Evolutionary conservation across 2,329 filamentous ascomycete genomes (phyloP).

Genomic region (Neonectria neomacrospora): DNA sequence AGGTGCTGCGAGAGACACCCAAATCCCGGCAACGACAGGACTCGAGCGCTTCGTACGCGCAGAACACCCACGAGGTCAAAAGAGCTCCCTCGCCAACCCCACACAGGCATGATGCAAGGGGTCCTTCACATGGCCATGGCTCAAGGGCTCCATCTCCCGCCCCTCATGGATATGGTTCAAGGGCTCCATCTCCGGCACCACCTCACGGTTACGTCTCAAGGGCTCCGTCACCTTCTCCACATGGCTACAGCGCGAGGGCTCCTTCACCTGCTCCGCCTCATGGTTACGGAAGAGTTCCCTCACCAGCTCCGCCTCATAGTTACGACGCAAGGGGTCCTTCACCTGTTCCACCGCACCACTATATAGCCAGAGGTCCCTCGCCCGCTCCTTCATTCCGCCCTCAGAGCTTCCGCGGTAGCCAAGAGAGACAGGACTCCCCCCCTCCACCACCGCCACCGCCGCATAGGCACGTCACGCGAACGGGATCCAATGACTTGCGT

Average conservation of each 20-base stretch:
- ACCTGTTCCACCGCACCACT: constrained; percentile 42
- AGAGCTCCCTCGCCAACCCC: constrained; percentile 49
- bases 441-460: constrained; percentile 87
- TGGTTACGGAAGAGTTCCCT: constrained; percentile 43
- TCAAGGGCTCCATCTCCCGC: constrained; percentile 46
- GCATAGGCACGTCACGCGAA: constrained; percentile 72
- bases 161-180: constrained; percentile 44
- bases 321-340: constrained; percentile 48
- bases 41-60: constrained; percentile 53
- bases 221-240: constrained; percentile 52
- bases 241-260: constrained; percentile 44
- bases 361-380: constrained; percentile 50
- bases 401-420: constrained; percentile 38
- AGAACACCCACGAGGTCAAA: constrained; percentile 35
- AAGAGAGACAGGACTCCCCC: constrained; percentile 65
- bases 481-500: constrained; percentile 52
- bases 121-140: constrained; percentile 44
- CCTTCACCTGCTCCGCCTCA: constrained; percentile 45
- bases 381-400: constrained; percentile 43
- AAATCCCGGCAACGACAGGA: constrained; percentile 52
- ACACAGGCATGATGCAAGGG: constrained; percentile 46
- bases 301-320: constrained; percentile 40
- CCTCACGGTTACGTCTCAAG: constrained; percentile 46
- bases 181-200: constrained; percentile 43
- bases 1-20: constrained; percentile 62